These are phyloP conservation scores for Ceratocystis variospora DNA, from an alignment of 2,329 filamentous ascomycete genomes.

Conservation along the genomic window DNA sequence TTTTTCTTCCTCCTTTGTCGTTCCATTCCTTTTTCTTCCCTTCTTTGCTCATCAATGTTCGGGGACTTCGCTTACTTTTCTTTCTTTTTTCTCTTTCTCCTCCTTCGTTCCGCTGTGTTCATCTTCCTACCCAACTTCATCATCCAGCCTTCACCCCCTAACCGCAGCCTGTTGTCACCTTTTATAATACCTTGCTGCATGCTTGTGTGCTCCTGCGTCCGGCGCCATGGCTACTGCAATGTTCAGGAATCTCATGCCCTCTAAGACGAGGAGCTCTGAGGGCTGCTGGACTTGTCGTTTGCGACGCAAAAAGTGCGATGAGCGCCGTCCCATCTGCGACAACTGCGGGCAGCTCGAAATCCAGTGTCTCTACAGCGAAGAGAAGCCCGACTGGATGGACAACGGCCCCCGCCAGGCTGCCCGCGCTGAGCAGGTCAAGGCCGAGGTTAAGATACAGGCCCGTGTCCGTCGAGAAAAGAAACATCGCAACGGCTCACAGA, in stretches of 20 bases:
- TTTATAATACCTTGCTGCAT: background rate
- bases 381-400: conserved; percentile 47
- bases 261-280: conserved; percentile 18
- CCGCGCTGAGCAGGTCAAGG: conserved; percentile 40
- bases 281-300: conserved; percentile 50
- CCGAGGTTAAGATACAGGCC: conserved; percentile 43
- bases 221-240: conserved; percentile 10
- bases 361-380: conserved; percentile 38
- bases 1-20: background rate
- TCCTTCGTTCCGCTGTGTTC: background rate
- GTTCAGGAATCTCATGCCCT: conserved; percentile 17
- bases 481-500: conserved; percentile 25
- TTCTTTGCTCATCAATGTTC: background rate
- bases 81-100: background rate
- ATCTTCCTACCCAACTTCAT: background rate
- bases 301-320: conserved; percentile 48
- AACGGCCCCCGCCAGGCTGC: conserved; percentile 35
- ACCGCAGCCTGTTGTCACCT: background rate
- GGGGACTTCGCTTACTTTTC: background rate
- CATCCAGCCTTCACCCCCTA: background rate
- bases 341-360: conserved; percentile 41
- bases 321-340: conserved; percentile 38
- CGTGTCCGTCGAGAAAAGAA: conserved; percentile 37
- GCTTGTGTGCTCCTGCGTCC: background rate
- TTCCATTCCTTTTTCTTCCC: background rate